Conservation (phyloP, 2,329 filamentous ascomycete species). For the Talaromyces funiculosus region DNA sequence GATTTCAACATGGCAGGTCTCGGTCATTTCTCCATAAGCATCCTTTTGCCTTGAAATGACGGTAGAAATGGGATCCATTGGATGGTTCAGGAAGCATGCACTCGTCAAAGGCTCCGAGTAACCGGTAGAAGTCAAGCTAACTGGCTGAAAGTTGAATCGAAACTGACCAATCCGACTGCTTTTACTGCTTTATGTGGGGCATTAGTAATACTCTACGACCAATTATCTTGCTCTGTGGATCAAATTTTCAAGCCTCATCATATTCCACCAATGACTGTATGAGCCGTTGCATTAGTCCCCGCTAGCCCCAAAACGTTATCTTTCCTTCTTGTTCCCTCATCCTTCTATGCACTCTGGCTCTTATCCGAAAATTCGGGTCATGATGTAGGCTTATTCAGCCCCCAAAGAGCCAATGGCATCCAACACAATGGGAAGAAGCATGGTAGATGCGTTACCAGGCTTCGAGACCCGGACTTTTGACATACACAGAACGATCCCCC, state of each 20-base stretch:
- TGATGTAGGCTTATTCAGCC: not conserved
- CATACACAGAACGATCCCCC: not conserved
- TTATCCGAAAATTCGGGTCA: not conserved
- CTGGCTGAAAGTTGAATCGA: not conserved
- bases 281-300: not conserved
- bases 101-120: not conserved
- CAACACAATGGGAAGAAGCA: not conserved
- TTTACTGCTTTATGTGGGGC: too few relatives aligned
- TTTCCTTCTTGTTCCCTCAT: not conserved
- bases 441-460: not conserved
- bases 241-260: not conserved
- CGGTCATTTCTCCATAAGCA: not conserved
- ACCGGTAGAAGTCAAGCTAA: not conserved
- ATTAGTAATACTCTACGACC: not conserved
- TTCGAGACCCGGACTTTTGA: not conserved
- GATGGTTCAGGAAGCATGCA: not conserved
- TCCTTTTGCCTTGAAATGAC: not conserved
- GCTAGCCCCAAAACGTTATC: not conserved
- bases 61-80: not conserved
- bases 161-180: not conserved
- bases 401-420: not conserved
- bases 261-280: not conserved
- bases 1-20: not conserved
- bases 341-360: not conserved
- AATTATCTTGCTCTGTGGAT: not conserved